Evolutionary conservation across 148 eudicot genomes (phyloP), one percentile per base, ranked within the genome.

Genomic region (Rhododendron henanense): DNA sequence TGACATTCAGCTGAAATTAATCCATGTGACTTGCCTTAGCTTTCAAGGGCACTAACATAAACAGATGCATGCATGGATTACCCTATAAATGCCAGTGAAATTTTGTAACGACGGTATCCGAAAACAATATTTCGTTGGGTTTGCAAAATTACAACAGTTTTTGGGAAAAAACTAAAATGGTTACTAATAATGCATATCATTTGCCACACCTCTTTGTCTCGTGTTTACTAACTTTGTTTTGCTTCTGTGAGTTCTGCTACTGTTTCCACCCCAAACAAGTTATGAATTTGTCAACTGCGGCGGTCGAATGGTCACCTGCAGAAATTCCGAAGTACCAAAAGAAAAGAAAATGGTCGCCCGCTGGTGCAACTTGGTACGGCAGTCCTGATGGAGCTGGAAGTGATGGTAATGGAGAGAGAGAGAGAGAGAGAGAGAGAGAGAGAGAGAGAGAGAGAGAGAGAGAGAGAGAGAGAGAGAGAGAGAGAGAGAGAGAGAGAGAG

Each of bases 291-390:
- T 86, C 92, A 23, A 69, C 88, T 15, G 47, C 7, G 18, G 88
- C 87, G 5, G 76, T 81, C 51, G 88, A 86, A 71, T 91, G 93
- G 93, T 75, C 84, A 3, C 3, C 41, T 39, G 41, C 41, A 39
- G 41, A 39, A 39, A 39, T 39, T 39, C 41, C 41, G 41, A 39
- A 28, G 28, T 28, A 28, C 28, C 28, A 28, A 28, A 28, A 28
- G 28, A 28, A 28, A 28, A 28, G 28, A 28, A 28, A 28, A 28
- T 28, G 28, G 28, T 28, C 28, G 28, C 28, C 28, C 28, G 28
- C 28, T 28, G 28, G 28, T 28, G 28, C 28, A 28, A 28, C 28
- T 28, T 28, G 28, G 28, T 28, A 28, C 28, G 28, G 28, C 28
- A 28, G 28, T 28, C 28, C 28, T 28, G 28, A 28, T 28, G 28